These are phyloP conservation scores for Zalaria sp. DNA, from an alignment of 2,329 filamentous ascomycete species.

Conservation along the genomic window DNA sequence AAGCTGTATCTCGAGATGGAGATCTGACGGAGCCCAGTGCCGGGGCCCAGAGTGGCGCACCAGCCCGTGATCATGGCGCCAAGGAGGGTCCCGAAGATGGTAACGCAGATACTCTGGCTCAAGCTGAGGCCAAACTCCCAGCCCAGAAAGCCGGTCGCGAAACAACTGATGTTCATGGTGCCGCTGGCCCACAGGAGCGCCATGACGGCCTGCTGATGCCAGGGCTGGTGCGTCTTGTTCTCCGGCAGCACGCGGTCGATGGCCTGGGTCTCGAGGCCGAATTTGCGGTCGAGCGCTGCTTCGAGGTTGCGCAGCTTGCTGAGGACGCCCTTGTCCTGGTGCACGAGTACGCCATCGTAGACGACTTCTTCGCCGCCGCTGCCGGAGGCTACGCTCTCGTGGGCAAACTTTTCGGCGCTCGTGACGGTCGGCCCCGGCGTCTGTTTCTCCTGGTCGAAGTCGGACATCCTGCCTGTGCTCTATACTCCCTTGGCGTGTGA, in stretches of 20 bases:
- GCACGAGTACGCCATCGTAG: slow-evolving; percentile 1
- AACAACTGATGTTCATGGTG: slow-evolving; percentile 21
- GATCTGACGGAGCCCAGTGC: slow-evolving; percentile 28
- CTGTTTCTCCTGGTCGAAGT: neutral
- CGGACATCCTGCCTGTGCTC: too few relatives aligned
- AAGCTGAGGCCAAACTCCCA: slow-evolving; percentile 34
- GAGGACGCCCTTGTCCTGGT: slow-evolving; percentile 15
- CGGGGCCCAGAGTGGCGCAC: slow-evolving; percentile 18
- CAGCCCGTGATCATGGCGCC: slow-evolving; percentile 18
- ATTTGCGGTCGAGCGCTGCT: slow-evolving; percentile 27
- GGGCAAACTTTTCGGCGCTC: neutral
- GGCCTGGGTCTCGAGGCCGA: slow-evolving; percentile 34
- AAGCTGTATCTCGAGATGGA: slow-evolving; percentile 32
- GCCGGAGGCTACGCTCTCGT: neutral
- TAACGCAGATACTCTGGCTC: slow-evolving; percentile 21
- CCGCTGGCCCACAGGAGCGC: slow-evolving; percentile 19
- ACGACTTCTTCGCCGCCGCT: neutral
- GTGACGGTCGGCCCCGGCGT: neutral
- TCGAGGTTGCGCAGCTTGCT: slow-evolving; percentile 22
- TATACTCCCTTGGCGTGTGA: too few relatives aligned
- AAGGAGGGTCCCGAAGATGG: slow-evolving; percentile 17
- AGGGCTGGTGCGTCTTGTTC: slow-evolving; percentile 28
- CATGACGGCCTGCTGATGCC: slow-evolving; percentile 19
- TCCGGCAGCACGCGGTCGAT: slow-evolving; percentile 32
- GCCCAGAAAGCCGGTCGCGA: slow-evolving; percentile 30